Base-by-base conservation (phyloP, 2,329 filamentous ascomycete genomes). In the Apiospora phragmitis region DNA sequence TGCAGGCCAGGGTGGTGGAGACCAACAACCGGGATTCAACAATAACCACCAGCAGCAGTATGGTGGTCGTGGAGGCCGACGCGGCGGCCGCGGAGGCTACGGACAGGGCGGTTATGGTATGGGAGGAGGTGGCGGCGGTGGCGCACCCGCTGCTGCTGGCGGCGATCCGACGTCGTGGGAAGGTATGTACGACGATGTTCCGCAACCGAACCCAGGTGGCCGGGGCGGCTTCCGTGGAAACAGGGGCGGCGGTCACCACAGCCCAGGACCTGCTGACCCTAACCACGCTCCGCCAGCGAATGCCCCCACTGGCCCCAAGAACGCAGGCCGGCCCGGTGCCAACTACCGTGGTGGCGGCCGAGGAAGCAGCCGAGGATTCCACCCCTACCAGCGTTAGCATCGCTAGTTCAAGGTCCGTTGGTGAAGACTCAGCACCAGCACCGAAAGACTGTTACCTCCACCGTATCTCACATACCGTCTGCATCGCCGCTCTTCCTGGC, bases 121-220 rank as follows among this genome's bases (percentile, higher is more conserved):
- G 67, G 83, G 80, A 68, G 85, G 83, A 70, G 81, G 81, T 41
- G 76, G 70, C 29, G 77, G 80, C 45, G 79, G 81, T 73, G 80
- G 74, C 45, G 75, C 76, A 47, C 78, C 77, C 9, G 79, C 71
- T 79, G 82, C 49, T 77, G 87, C 83, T 47, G 84, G 85, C 70
- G 90, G 89, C 62, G 90, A 90, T 21, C 92, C 92, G n/a, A 94
- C 93, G 32, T 95, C 92, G 51, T 98, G 95, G 94, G 95, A 98
- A 81, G 95, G 95, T 77, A 97, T 97, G 94, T 98, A 98, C 81
- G 95, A 98, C 79, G 95, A 98, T 80, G 93, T 95, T 1, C 95
- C 94, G 21, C 94, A 95, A 79, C 94, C 94, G 6, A 91, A 91
- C 75, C 81, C 81, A 70, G 84, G 85, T 74, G 82, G 81, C 75